Evolutionary conservation across 352 stramenopile species (phyloP).

Genomic region (Blastocystis sp.): DNA sequence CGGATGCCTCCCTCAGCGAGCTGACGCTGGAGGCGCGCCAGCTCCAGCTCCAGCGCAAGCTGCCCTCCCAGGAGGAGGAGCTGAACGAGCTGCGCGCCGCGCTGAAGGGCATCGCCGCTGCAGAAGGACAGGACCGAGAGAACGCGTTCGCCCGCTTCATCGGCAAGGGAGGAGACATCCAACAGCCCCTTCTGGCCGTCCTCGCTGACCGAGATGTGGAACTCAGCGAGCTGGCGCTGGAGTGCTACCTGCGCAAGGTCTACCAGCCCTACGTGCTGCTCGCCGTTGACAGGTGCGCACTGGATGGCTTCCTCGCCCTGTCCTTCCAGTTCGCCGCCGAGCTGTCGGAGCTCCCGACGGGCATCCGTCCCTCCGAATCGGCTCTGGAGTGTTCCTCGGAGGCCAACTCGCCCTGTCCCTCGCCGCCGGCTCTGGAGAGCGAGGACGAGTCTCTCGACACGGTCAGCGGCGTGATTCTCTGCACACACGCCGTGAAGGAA

Average conservation of each 20-base stretch:
- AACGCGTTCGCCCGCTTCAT: constrained; percentile 45
- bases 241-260: constrained; percentile 80
- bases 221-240: constrained; percentile 76
- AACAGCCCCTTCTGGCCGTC: constrained; percentile 70
- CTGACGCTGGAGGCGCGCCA: constrained; percentile 89
- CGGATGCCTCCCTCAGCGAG: constrained; percentile 82
- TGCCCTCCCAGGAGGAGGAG: constrained; percentile 88
- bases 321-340: constrained; percentile 60
- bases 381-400: not conserved
- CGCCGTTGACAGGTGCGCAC: constrained; percentile 70
- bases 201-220: constrained; percentile 71
- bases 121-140: constrained; percentile 12
- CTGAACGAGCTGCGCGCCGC: constrained; percentile 74
- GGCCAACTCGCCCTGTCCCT: not conserved
- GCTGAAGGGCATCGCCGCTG: constrained; percentile 29
- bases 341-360: constrained; percentile 42
- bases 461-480: not conserved
- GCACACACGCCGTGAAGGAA: not conserved
- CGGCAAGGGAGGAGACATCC: constrained; percentile 40
- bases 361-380: constrained; percentile 12
- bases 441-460: not conserved
- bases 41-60: constrained; percentile 91
- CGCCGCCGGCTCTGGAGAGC: not conserved
- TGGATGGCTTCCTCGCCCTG: constrained; percentile 42
- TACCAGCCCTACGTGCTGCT: constrained; percentile 80